These are phyloP conservation scores for Fraxinus albicans DNA, from an alignment of 305 asterid species.

Conservation along the genomic window DNA sequence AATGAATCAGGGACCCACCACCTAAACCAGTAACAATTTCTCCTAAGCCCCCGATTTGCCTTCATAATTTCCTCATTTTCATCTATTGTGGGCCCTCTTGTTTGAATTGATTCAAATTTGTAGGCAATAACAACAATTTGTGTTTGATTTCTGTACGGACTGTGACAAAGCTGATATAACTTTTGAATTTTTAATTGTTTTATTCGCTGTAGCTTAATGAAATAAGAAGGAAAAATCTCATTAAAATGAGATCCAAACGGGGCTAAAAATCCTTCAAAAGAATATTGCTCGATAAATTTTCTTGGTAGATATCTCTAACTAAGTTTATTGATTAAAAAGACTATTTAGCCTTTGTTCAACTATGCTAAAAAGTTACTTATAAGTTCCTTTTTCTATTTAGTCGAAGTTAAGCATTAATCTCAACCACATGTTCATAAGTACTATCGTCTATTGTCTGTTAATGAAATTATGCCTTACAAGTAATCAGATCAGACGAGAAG, in stretches of 20 bases:
- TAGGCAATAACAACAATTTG: no score
- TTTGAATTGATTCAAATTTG: no score
- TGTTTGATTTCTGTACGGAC: no score
- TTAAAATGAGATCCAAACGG: no score
- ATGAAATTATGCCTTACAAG: neutral
- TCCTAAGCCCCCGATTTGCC: neutral
- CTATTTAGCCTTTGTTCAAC: neutral
- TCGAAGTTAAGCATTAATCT: neutral
- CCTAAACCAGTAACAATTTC: neutral
- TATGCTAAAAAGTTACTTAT: neutral
- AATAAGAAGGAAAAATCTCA: no score
- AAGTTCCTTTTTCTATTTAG: neutral
- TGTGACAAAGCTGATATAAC: no score
- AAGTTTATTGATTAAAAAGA: neutral
- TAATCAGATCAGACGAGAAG: neutral
- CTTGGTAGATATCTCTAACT: neutral
- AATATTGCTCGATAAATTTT: neutral
- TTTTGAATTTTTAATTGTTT: no score
- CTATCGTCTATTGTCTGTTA: neutral
- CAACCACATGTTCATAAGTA: neutral
- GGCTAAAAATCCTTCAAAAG: neutral
- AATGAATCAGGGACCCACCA: neutral
- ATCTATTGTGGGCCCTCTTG: no score
- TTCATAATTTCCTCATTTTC: no score
- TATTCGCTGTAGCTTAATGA: no score